Evolutionary conservation across 495 filamentous ascomycete species (phyloP), one percentile per base, ranked within the genome.

Genomic region (Xylaria telfairii): DNA sequence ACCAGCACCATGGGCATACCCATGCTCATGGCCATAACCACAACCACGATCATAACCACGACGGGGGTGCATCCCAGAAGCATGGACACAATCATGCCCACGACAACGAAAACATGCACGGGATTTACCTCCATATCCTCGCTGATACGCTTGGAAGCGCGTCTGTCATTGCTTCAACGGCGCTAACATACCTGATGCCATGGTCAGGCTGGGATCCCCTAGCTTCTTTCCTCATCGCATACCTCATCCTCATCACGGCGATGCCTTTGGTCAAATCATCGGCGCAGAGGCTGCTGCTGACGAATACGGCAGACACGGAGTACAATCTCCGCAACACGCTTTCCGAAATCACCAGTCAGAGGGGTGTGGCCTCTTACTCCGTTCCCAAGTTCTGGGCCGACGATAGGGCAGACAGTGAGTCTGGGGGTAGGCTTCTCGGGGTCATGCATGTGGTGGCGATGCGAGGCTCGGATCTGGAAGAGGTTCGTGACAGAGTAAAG

Each of bases 81-180:
- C 80, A 85, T 63, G 65, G 34, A 10, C 69, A 77, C 24, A 73
- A 71, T 19, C 82, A 85, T 66, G 76, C 73, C 15, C 82, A 96
- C 78, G 92, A 92, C 66, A 97, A 96, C 78, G 96, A 99, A 75
- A 99, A 99, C 75, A 98, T 99, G 96, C 90, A 95, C 71, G 96
- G 96, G n/a, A 98, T 99, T 71, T 99, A 95, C 82, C 83, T 99
- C 10, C 96, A 99, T 75, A 92, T 99, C 66, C 84, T 98, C 4
- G 96, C 95, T 10, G 96, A 99, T 77, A 97, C 96, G 0, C 89
- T 98, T 24, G 96, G 96, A 15, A 97, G 94, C 44, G 92, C 94
- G 19, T 95, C 95, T 15, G 96, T 99, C 56, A 97, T 99, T 66
- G 90, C 95, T 53, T 97, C 94, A 13, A 98, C 96, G 5, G 82